Evolutionary conservation across 2,329 filamentous ascomycete genomes (phyloP), one percentile per base, ranked within the genome.

Genomic region (Xylariaceae sp.): DNA sequence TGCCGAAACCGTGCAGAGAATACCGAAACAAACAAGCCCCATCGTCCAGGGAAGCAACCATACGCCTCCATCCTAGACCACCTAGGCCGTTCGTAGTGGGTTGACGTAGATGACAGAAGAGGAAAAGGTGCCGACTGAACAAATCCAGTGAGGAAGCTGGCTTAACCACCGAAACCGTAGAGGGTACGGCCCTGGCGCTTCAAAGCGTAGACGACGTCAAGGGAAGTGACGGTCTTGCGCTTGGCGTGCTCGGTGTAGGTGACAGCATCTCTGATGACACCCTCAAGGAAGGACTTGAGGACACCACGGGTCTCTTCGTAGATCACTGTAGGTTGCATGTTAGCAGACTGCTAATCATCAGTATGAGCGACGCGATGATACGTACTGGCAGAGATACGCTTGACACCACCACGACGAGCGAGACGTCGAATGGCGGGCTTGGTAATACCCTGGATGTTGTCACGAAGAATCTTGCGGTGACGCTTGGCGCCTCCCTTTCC

Each of bases 371-470:
- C 1, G 41, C 23, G 49, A 39, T 3, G 1, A 0, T 3, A 39
- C 83, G 77, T 85, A 90, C 87, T 95, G 77, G 92, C 92, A 73
- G 92, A 96, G 74, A 97, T 97, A 96, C 92, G 92, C 90, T 97
- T 97, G 85, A 97, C 92, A 92, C 92, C 92, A 80, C 92, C 92
- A 94, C 92, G 92, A 82, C 92, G 92, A 68, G 92, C 92, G 77
- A 97, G 92, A 95, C 92, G 92, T 74, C 92, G 89, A 80, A 97
- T 97, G 73, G 92, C 92, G 73, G 92, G 92, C 89, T 97, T 97
- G 75, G 92, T 97, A 76, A 97, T 97, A 82, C 92, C 92, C 83
- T 97, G 92, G 76, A 97, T 97, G 89, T 96, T 97, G 89, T 96
- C 92, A 81, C 92, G 91, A 79, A 97, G 86, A 84, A 97, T 97